Evolutionary conservation across 495 filamentous ascomycete genomes (phyloP).

Genomic region (Penicillium crystallinum): DNA sequence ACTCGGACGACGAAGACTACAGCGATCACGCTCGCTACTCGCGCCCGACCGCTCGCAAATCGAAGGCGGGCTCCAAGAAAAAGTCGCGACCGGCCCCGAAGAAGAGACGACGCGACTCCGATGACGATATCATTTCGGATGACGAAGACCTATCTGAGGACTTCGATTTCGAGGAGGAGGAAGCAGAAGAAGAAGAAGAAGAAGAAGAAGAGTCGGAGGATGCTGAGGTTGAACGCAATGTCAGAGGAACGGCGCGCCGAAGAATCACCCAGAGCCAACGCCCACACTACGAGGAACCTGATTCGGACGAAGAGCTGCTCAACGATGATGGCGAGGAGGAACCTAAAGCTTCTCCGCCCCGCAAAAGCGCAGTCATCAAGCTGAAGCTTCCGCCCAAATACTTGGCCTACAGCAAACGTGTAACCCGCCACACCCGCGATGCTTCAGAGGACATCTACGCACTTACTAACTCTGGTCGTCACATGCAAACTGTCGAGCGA

Average conservation of each 20-base stretch:
- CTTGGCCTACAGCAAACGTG: constrained; percentile 36
- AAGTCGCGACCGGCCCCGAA: constrained; percentile 45
- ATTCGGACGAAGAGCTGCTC: constrained; percentile 14
- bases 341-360: constrained; percentile 19
- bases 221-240: constrained; percentile 56
- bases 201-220: constrained; percentile 59
- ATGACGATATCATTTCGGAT: constrained; percentile 61
- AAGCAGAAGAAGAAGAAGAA: constrained; percentile 58
- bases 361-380: constrained; percentile 38
- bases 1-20: constrained; percentile 79
- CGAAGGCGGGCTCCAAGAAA: constrained; percentile 35
- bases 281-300: constrained; percentile 35
- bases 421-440: constrained; percentile 55
- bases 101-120: constrained; percentile 50
- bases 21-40: constrained; percentile 36
- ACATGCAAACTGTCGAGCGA: constrained; percentile 54
- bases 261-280: constrained; percentile 50
- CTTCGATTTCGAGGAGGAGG: constrained; percentile 52
- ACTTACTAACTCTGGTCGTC: constrained; percentile 71
- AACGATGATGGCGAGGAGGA: constrained; percentile 40
- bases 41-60: constrained; percentile 32
- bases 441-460: constrained; percentile 56
- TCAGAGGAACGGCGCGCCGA: constrained; percentile 66
- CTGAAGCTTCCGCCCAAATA: constrained; percentile 37
- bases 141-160: constrained; percentile 38